Evolutionary conservation across 768 basidiomycete species (phyloP).

Genomic region (Boletus sp.): DNA sequence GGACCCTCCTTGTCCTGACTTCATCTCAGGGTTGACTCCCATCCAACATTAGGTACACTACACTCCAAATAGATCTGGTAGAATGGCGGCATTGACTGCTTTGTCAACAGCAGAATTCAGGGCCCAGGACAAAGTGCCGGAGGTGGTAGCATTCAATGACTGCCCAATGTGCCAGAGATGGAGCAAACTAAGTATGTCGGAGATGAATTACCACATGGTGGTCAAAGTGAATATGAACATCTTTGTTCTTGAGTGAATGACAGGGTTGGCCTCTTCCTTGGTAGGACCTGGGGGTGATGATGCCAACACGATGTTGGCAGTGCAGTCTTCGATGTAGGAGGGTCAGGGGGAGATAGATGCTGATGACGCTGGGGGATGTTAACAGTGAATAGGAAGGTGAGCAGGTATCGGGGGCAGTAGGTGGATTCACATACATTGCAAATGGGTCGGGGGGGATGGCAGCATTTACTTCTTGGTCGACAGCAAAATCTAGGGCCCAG

Average conservation of each 20-base stretch:
- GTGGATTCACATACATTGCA: constrained; percentile 27
- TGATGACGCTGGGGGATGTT: constrained; percentile 59
- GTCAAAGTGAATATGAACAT: constrained; percentile 66
- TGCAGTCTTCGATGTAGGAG: constrained; percentile 50
- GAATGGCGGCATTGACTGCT: too few relatives aligned
- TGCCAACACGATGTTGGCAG: constrained; percentile 45
- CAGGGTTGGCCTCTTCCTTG: constrained; percentile 20
- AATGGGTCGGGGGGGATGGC: too few relatives aligned
- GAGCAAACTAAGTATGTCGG: not conserved
- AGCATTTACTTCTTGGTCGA: too few relatives aligned
- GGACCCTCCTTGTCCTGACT: too few relatives aligned
- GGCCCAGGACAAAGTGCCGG: too few relatives aligned
- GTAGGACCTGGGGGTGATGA: constrained; percentile 35
- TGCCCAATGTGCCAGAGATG: too few relatives aligned
- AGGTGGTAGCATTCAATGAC: too few relatives aligned
- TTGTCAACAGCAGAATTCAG: too few relatives aligned
- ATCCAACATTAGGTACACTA: too few relatives aligned
- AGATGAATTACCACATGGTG: constrained; percentile 53
- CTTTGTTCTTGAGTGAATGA: constrained; percentile 47
- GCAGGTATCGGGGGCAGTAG: constrained; percentile 52
- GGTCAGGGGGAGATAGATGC: constrained; percentile 60
- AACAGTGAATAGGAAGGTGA: constrained; percentile 49
- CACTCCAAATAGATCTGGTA: too few relatives aligned
- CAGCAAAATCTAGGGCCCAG: too few relatives aligned
- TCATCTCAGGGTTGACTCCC: too few relatives aligned